Conservation (phyloP, 1,139 yeast species). For the Pichia sp. region DNA sequence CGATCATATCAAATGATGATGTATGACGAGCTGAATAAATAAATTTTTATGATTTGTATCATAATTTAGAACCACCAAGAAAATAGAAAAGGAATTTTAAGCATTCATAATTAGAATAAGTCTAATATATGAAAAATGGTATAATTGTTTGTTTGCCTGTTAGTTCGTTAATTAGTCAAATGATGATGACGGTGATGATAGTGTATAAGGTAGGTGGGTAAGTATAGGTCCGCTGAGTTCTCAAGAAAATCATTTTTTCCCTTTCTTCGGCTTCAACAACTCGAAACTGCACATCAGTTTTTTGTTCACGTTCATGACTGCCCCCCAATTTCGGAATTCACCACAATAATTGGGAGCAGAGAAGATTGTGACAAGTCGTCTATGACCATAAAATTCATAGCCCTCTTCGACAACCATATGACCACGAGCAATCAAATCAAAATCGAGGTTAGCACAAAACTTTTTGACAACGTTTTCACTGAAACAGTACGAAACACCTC, state of each 20-base stretch:
- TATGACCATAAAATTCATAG: slow-evolving; percentile 75
- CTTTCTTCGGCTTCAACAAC: slow-evolving; percentile 52
- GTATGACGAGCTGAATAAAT: background rate
- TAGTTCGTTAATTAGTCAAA: background rate
- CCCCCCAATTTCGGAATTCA: slow-evolving; percentile 87
- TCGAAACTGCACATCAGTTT: slow-evolving; percentile 79
- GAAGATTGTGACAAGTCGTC: slow-evolving; percentile 76
- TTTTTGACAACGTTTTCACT: slow-evolving; percentile 69
- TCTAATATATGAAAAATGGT: background rate
- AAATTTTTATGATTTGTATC: background rate
- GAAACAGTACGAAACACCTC: slow-evolving; percentile 83
- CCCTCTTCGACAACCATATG: slow-evolving; percentile 96
- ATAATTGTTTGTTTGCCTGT: background rate
- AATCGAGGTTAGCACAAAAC: slow-evolving; percentile 64
- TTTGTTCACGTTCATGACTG: slow-evolving; percentile 80
- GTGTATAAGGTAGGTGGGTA: background rate
- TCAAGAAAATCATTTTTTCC: slow-evolving; percentile 1
- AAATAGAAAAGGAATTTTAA: background rate
- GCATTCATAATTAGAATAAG: background rate
- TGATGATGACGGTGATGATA: background rate
- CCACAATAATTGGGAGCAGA: slow-evolving; percentile 92
- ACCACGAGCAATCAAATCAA: slow-evolving; percentile 79
- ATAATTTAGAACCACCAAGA: background rate
- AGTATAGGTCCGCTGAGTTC: background rate
- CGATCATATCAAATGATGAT: background rate